Evolutionary conservation across 192 early-diverging fungal species (phyloP).

Genomic region (Bifiguratus adelaidae): DNA sequence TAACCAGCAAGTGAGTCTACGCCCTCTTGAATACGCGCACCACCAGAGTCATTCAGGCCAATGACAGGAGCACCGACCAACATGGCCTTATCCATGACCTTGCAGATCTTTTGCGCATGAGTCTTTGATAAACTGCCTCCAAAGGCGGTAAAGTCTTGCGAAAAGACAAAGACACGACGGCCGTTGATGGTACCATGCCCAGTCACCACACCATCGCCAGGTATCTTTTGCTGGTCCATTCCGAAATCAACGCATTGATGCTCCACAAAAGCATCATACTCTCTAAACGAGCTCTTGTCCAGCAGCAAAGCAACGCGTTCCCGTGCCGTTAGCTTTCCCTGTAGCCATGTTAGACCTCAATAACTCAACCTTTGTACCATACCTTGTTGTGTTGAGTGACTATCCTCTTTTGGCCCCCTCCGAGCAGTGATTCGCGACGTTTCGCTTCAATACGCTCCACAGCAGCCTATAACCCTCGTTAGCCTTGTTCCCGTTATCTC

Average conservation of each 20-base stretch:
- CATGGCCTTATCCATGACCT: conserved; percentile 90
- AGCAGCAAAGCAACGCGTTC: conserved; percentile 82
- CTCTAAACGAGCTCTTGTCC: conserved; percentile 76
- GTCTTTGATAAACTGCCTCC: conserved; percentile 84
- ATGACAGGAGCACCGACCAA: conserved; percentile 90
- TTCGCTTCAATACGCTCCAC: conserved; percentile 47
- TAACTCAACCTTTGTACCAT: too few relatives aligned
- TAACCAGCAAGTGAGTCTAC: conserved; percentile 93
- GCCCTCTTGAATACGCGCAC: conserved; percentile 96
- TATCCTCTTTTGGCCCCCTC: conserved; percentile 74
- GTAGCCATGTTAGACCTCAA: neutral
- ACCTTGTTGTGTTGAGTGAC: conserved; percentile 80
- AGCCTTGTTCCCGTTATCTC: too few relatives aligned
- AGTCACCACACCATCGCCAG: conserved; percentile 93
- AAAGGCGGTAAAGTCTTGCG: conserved; percentile 90
- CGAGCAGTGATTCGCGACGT: conserved; percentile 57
- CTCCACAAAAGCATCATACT: conserved; percentile 90
- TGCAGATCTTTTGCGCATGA: conserved; percentile 88
- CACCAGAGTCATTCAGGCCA: conserved; percentile 94
- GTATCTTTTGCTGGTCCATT: conserved; percentile 71
- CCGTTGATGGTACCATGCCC: conserved; percentile 92
- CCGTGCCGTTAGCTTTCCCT: conserved; percentile 91
- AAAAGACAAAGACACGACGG: conserved; percentile 81
- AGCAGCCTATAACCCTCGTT: conserved; percentile 15
- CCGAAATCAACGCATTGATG: conserved; percentile 89